phyloP scores from a whole-genome alignment of 768 basidiomycete genomes.

The Mycena metata region DNA sequence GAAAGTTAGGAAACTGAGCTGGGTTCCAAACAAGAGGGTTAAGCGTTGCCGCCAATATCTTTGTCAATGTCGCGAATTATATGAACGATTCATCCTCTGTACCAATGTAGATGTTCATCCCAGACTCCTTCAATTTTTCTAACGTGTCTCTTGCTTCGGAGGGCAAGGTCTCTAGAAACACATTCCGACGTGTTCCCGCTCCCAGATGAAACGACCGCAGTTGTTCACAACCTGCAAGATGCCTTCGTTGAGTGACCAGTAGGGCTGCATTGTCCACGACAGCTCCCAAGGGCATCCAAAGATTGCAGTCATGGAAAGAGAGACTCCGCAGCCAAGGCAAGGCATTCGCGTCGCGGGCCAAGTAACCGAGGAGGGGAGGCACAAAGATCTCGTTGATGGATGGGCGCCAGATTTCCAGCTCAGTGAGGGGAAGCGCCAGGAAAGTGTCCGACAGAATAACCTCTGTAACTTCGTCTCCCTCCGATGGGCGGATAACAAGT shows the following conservation, averaged over 20 bases:
- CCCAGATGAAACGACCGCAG: neutral
- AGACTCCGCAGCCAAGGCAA: slow-evolving; percentile 1
- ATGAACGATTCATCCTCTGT: too few species aligned
- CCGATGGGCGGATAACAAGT: too few species aligned
- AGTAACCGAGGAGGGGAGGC: neutral
- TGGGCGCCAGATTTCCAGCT: slow-evolving; percentile 13
- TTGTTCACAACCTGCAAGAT: neutral
- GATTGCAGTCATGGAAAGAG: neutral
- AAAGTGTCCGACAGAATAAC: too few species aligned
- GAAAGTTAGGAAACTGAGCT: too few species aligned
- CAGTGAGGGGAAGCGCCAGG: neutral
- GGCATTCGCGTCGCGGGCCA: neutral
- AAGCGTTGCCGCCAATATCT: too few species aligned
- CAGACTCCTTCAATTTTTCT: too few species aligned
- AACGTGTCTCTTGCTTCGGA: too few species aligned
- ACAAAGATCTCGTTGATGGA: neutral
- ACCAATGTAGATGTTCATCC: too few species aligned
- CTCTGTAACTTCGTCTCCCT: too few species aligned
- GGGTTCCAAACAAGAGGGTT: too few species aligned
- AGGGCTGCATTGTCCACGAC: neutral
- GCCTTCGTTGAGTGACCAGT: neutral
- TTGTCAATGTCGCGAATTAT: too few species aligned
- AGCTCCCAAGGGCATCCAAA: neutral
- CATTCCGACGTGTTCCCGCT: neutral
- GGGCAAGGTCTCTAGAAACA: too few species aligned